A percentile compares a stretch with the other conserved stretches of the same genome.
Evolutionary conservation across 2,329 filamentous ascomycete species (phyloP).

Genomic region (Colletotrichum sp.): DNA sequence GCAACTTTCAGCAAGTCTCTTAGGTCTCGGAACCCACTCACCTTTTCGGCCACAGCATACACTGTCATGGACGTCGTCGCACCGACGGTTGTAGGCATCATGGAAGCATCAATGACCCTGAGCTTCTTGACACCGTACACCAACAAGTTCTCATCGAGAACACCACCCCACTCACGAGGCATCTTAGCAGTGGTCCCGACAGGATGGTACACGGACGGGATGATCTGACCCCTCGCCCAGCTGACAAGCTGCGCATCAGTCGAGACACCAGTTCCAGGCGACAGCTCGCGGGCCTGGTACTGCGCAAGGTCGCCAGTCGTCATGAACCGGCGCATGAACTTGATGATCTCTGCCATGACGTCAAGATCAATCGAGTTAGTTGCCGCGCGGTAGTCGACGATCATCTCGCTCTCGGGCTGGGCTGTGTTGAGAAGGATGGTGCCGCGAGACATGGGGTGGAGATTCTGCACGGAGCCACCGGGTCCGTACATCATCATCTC

Average conservation of each 20-base stretch:
- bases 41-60: slow-evolving; percentile 24
- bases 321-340: slow-evolving; percentile 29
- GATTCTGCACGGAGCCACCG: slow-evolving; percentile 26
- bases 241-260: slow-evolving; percentile 24
- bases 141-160: slow-evolving; percentile 29
- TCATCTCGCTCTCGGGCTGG: slow-evolving; percentile 24
- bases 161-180: slow-evolving; percentile 30
- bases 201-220: slow-evolving; percentile 31
- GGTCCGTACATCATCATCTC: slow-evolving; percentile 43
- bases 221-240: slow-evolving; percentile 25
- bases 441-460: slow-evolving; percentile 27
- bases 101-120: slow-evolving; percentile 23
- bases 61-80: slow-evolving; percentile 25
- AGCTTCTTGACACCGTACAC: slow-evolving; percentile 32
- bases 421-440: slow-evolving; percentile 25
- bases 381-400: slow-evolving; percentile 30
- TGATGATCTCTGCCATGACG: slow-evolving; percentile 27
- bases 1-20: fast-evolving
- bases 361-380: slow-evolving; percentile 29
- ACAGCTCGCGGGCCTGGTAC: slow-evolving; percentile 24
- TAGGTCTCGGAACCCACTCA: not conserved
- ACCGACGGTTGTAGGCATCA: slow-evolving; percentile 25
- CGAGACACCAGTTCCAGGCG: slow-evolving; percentile 24
- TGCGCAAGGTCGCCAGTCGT: slow-evolving; percentile 21
- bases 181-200: slow-evolving; percentile 32